Evolutionary conservation across 2,329 filamentous ascomycete genomes (phyloP), one percentile per base, ranked within the genome.

Genomic region (Colletotrichum somersetense): DNA sequence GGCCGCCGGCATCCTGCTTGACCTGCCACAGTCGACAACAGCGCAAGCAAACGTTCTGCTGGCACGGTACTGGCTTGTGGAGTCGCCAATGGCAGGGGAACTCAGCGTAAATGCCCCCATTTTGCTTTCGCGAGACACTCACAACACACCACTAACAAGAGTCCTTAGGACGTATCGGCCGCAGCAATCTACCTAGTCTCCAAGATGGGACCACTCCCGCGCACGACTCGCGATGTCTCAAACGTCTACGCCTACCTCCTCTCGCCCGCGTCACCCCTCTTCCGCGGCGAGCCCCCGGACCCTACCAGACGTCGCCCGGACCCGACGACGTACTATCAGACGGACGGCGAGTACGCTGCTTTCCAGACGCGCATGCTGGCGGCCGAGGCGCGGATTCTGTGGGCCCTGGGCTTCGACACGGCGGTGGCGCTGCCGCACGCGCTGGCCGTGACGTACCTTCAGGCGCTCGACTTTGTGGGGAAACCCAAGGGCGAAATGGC

Each of bases 401-500:
- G 90, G 72, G 87, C 90, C 0, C 85, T 98, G 0, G 91, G 91
- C 18, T 98, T 75, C 81, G 89, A 97, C 77, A 93, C 92, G 1
- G 93, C 96, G 76, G 93, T 97, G 14, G 91, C 93, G 1, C 87
- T 98, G 0, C 96, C 96, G 0, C 94, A 98, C 78, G 89, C 93
- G 0, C 89, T 98, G 18, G 93, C 93, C 71, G 89, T 98, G 70
- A 98, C 95, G 7, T 99, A 98, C 79, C 89, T 98, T 1, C 96
- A 98, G 82, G 92, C 95, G 0, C 89, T 99, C 23, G 93, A 94
- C 71, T 91, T 93, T 59, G 76, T 89, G n/a, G 80, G 79, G 14
- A 78, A 81, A 56, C 78, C 81, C 4, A 83, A 81, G 67, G 83
- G 88, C 0, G 82, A 82, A 8, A 85, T 97, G 2, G 89, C 93